These are phyloP conservation scores for Solanum chacoense DNA, from an alignment of 305 asterid genomes.

Conservation along the genomic window DNA sequence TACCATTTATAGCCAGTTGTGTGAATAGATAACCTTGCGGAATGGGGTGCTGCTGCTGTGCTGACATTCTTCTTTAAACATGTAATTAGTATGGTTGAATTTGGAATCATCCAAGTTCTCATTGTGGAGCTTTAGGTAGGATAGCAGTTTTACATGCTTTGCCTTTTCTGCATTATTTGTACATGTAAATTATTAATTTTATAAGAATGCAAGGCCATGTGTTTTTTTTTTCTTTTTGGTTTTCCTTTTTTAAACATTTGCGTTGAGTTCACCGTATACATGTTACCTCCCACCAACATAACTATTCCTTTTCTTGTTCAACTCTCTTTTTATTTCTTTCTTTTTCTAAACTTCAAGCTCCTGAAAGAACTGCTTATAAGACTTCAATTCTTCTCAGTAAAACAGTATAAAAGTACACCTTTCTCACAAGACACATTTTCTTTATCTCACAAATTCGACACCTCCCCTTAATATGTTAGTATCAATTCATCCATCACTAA, in stretches of 20 bases:
- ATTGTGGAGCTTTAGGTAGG: not conserved
- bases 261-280: not conserved
- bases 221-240: not conserved
- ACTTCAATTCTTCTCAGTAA: not conserved
- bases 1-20: not conserved
- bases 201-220: not conserved
- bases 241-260: not conserved
- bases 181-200: constrained; percentile 12
- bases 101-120: not conserved
- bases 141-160: constrained; percentile 1
- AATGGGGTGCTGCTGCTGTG: not conserved
- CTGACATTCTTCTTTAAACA: not conserved
- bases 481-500: not conserved
- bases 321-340: not conserved
- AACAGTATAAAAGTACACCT: not conserved
- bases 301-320: not conserved
- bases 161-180: constrained; percentile 16
- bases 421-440: not conserved
- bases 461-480: not conserved
- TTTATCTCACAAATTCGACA: not conserved
- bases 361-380: not conserved
- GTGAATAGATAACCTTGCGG: constrained; percentile 9
- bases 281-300: not conserved
- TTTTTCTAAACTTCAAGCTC: not conserved
- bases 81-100: constrained; percentile 1